Evolutionary conservation across 768 basidiomycete species (phyloP), one percentile per base, ranked within the genome.

Genomic region (Boletus pseudopeckii): DNA sequence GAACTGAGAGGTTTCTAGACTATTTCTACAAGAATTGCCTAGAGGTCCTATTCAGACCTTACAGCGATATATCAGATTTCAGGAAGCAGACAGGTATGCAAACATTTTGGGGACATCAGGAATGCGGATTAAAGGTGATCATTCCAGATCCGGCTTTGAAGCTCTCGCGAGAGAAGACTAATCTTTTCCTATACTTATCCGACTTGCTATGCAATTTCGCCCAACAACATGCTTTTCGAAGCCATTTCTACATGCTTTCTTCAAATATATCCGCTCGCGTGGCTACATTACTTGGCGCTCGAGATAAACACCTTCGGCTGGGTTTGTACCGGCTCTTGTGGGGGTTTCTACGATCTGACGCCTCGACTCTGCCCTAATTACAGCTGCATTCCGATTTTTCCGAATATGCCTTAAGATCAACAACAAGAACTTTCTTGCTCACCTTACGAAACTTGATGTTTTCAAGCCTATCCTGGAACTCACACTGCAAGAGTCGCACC

Each of bases 341-440:
- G 26, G 11, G 10, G 18, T 20, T 52, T 43, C 45, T 39, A 44
- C n/a, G 54, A 55, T 45, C 54, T 64, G 45, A 61, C 47, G 52
- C 22, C 46, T 63, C 18, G 24, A 18, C 41, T 37, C 39, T 51
- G 30, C 44, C 22, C 45, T 34, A 34, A 42, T 58, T 44, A 30
- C 61, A 98, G 97, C 90, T 66, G 86, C 93, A 13, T 86, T 99
- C 67, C 89, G 95, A 33, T 93, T 90, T 75, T 92, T 96, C 76
- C 87, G 92, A 49, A 78, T 89, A 50, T 83, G 90, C 62, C 79
- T 98, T 15, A 86, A 85, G 65, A 81, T 88, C 59, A 87, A 88
- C 60, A 95, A 98, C 64, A 76, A 77, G 52, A 90, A 89, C 66
- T 78, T 88, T 39, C 78, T 84, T 60, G 74, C 74, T 38, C 86